phyloP scores from a whole-genome alignment of 495 filamentous ascomycete genomes.

The Aspergillus nidulans region DNA sequence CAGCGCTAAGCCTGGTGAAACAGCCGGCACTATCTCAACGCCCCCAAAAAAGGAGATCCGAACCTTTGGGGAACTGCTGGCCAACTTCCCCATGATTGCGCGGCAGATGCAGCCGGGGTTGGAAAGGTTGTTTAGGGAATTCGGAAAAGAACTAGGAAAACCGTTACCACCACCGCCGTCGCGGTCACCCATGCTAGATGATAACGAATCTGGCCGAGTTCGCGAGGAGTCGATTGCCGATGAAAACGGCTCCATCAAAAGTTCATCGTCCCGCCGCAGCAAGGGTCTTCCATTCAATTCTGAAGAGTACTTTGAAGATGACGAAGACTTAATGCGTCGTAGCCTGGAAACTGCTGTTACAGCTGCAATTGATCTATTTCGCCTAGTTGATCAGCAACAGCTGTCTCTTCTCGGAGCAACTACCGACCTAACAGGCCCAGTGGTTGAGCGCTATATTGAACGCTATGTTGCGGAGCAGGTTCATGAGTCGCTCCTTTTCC shows the following conservation, averaged over 20 bases:
- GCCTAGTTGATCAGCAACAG: constrained; percentile 92
- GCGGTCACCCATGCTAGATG: constrained; percentile 39
- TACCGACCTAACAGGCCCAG: constrained; percentile 86
- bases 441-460: constrained; percentile 92
- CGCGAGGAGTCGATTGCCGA: constrained; percentile 25
- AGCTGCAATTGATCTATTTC: constrained; percentile 90
- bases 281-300: constrained; percentile 45
- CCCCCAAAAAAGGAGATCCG: constrained; percentile 84
- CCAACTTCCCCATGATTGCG: constrained; percentile 93
- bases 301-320: constrained; percentile 63
- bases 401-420: constrained; percentile 86
- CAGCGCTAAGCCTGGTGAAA: constrained; percentile 33
- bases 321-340: constrained; percentile 80
- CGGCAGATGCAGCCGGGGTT: constrained; percentile 93
- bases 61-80: constrained; percentile 84
- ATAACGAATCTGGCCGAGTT: constrained; percentile 20
- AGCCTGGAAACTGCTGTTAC: constrained; percentile 89
- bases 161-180: constrained; percentile 76
- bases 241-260: constrained; percentile 34
- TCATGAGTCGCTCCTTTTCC: constrained; percentile 80
- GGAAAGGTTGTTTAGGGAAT: constrained; percentile 86
- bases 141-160: constrained; percentile 78
- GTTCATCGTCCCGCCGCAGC: constrained; percentile 30
- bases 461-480: constrained; percentile 92
- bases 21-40: constrained; percentile 30